Evolutionary conservation across 1,139 yeast genomes (phyloP).

Genomic region (Blastobotrys proliferans): DNA sequence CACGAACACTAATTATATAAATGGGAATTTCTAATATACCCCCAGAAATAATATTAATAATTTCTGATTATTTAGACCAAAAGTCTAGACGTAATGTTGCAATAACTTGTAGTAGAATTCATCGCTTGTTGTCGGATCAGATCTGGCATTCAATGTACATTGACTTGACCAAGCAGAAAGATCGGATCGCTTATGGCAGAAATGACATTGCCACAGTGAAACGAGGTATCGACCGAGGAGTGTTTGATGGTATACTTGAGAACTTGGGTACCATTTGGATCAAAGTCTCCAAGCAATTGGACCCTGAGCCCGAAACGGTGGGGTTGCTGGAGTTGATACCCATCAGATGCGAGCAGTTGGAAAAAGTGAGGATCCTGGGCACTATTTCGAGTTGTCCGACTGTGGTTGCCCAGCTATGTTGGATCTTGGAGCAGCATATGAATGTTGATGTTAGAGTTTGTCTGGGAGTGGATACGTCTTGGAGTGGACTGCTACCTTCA

Average conservation of each 20-base stretch:
- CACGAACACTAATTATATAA: too few species aligned
- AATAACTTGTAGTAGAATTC: background rate
- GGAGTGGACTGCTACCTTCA: background rate
- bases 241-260: background rate
- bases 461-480: constrained; percentile 3
- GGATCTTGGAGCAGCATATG: background rate
- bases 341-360: background rate
- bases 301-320: background rate
- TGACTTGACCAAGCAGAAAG: background rate
- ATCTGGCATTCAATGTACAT: background rate
- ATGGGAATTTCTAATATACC: background rate
- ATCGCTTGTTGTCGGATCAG: background rate
- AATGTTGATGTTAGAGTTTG: constrained; percentile 5
- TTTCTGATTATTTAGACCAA: background rate
- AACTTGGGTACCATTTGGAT: background rate
- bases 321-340: constrained; percentile 1
- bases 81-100: background rate
- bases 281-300: background rate
- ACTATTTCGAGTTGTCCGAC: constrained; percentile 6
- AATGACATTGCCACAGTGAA: background rate
- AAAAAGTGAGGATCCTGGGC: constrained; percentile 1
- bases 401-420: background rate
- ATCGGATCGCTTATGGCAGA: background rate
- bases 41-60: constrained; percentile 1
- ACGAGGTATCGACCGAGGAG: background rate